Evolutionary conservation across 306 rosid species (phyloP).

Genomic region (Bauhinia variegata): DNA sequence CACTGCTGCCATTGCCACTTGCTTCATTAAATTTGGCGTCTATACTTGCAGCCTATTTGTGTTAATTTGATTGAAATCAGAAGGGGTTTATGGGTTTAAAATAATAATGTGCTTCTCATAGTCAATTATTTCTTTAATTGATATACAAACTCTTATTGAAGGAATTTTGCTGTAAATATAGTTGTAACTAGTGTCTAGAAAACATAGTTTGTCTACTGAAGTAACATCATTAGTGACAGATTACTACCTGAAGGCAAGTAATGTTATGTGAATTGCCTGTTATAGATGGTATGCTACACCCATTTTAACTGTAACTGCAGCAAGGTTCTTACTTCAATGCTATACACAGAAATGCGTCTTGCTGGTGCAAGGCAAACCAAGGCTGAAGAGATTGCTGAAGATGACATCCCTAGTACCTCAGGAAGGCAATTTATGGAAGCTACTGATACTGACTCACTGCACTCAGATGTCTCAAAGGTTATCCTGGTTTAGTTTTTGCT

Average conservation of each 20-base stretch:
- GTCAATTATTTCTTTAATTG: neutral
- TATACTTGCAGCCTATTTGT: neutral
- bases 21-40: neutral
- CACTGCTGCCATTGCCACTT: neutral
- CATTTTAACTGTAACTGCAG: slow-evolving; percentile 10
- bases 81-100: slow-evolving; percentile 4
- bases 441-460: slow-evolving; percentile 51
- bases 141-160: neutral
- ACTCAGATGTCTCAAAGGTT: slow-evolving; percentile 70
- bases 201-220: neutral
- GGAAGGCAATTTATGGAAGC: slow-evolving; percentile 83
- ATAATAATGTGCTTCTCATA: neutral
- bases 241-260: neutral
- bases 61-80: neutral
- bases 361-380: slow-evolving; percentile 78
- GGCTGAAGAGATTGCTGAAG: slow-evolving; percentile 81
- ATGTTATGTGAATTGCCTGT: neutral
- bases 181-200: neutral
- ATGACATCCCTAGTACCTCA: slow-evolving; percentile 92
- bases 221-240: neutral
- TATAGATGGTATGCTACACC: neutral
- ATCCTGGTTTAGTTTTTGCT: slow-evolving; percentile 29
- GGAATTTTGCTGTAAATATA: slow-evolving; percentile 2
- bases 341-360: slow-evolving; percentile 80
- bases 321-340: slow-evolving; percentile 22